A percentile compares a stretch with the other conserved stretches of the same genome.
These are phyloP conservation scores for Sutorius australiensis DNA, from an alignment of 768 basidiomycete species.

Conservation along the genomic window DNA sequence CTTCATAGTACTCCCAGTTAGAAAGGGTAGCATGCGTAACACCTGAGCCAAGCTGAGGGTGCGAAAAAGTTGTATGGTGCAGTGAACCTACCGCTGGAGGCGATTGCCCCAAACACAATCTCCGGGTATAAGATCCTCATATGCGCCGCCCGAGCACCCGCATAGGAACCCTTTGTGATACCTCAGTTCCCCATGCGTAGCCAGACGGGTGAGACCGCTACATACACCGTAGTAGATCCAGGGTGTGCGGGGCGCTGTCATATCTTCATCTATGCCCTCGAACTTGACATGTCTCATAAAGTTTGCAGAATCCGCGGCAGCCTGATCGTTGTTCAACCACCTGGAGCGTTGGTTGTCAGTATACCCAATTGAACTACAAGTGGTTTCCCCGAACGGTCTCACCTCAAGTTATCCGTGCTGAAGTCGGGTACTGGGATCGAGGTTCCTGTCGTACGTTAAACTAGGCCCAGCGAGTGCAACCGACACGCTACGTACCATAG, in stretches of 20 bases:
- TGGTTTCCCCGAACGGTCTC: constrained; percentile 3
- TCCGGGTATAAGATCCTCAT: constrained; percentile 86
- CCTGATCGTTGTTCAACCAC: constrained; percentile 87
- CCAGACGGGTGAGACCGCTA: constrained; percentile 1
- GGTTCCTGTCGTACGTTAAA: constrained; percentile 42
- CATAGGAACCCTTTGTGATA: constrained; percentile 71
- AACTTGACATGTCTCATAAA: constrained; percentile 85
- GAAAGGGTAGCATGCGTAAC: constrained; percentile 82
- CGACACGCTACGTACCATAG: constrained; percentile 53
- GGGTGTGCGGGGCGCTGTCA: constrained; percentile 69
- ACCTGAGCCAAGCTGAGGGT: constrained; percentile 35
- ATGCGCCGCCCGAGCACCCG: constrained; percentile 90
- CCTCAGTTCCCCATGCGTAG: neutral
- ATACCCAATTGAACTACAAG: neutral
- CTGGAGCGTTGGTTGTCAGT: constrained; percentile 34
- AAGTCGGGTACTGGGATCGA: constrained; percentile 76
- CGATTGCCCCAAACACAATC: constrained; percentile 85
- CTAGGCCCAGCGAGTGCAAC: neutral
- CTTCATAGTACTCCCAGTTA: constrained; percentile 88
- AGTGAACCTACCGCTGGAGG: constrained; percentile 64
- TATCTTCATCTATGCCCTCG: constrained; percentile 60
- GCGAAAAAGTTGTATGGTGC: neutral
- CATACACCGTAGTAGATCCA: constrained; percentile 94
- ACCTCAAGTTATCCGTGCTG: constrained; percentile 80
- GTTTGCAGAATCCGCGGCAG: constrained; percentile 86